Conservation (phyloP, 2,329 filamentous ascomycete genomes). For the Pestalotiopsis sp. region DNA sequence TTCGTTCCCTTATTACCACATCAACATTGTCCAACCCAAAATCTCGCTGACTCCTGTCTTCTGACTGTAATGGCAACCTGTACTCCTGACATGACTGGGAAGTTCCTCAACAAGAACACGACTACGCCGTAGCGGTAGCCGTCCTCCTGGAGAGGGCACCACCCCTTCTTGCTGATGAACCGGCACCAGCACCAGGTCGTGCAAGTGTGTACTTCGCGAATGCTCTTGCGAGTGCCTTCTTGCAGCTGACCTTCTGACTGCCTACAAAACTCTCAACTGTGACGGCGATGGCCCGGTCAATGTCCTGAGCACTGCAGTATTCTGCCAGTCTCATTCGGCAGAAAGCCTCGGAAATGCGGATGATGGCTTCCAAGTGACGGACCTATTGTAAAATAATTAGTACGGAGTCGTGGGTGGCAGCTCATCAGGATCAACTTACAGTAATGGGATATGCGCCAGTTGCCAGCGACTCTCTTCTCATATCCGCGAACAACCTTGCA, state of each 20-base stretch:
- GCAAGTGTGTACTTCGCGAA: conserved; percentile 90
- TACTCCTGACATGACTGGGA: neutral
- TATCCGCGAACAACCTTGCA: conserved; percentile 90
- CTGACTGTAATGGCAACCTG: neutral
- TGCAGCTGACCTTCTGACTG: conserved; percentile 95
- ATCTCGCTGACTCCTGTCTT: neutral
- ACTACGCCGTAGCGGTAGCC: conserved; percentile 9
- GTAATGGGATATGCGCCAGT: conserved; percentile 98
- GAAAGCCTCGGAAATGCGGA: conserved; percentile 92
- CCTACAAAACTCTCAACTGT: conserved; percentile 96
- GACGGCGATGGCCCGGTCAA: conserved; percentile 95
- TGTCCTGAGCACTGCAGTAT: conserved; percentile 87
- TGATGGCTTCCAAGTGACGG: conserved; percentile 95
- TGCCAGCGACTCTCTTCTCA: conserved; percentile 88
- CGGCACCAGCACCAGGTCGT: conserved; percentile 42
- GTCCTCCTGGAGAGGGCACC: conserved; percentile 13
- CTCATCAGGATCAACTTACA: conserved; percentile 56
- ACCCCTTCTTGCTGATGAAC: conserved; percentile 18
- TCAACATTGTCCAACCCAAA: neutral
- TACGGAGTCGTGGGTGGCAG: neutral
- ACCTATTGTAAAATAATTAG: conserved; percentile 57
- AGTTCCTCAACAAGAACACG: neutral
- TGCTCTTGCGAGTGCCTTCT: conserved; percentile 90
- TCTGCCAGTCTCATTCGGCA: conserved; percentile 98
- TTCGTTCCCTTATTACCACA: neutral